Percentiles rank a stretch among this genome's conserved stretches.
Conservation (phyloP, 768 basidiomycete species). For the Tephrocybe sp. region DNA sequence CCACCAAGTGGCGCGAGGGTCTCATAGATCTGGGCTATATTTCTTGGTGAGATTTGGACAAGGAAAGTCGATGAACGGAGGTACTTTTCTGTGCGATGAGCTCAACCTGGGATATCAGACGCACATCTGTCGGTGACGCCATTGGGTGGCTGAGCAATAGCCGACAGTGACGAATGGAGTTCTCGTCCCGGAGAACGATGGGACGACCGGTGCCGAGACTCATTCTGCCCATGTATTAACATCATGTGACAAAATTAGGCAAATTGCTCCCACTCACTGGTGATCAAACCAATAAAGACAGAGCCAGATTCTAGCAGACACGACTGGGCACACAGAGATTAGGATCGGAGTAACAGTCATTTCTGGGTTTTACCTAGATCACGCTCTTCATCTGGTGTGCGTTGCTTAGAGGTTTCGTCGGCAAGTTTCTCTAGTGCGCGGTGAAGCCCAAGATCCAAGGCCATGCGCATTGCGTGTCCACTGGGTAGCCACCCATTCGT, state of each 20-base stretch:
- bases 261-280: constrained; percentile 54
- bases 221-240: constrained; percentile 50
- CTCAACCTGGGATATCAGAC: constrained; percentile 85
- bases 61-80: constrained; percentile 17
- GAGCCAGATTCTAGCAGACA: constrained; percentile 91
- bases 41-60: background rate
- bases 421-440: constrained; percentile 90
- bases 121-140: constrained; percentile 86
- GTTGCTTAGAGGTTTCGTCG: constrained; percentile 64
- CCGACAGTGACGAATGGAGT: constrained; percentile 81
- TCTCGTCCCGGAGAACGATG: constrained; percentile 86
- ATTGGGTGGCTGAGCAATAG: constrained; percentile 80
- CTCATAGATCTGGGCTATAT: constrained; percentile 86
- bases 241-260: constrained; percentile 1
- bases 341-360: constrained; percentile 1
- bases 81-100: constrained; percentile 88
- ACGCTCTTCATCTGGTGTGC: constrained; percentile 80
- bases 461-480: constrained; percentile 96
- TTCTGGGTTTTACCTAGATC: constrained; percentile 61
- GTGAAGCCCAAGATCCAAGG: constrained; percentile 89
- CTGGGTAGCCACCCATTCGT: constrained; percentile 94
- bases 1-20: constrained; percentile 84
- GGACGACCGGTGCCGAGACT: constrained; percentile 91
- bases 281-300: constrained; percentile 97
- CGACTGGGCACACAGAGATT: constrained; percentile 44